Conservation (phyloP, 805 yeast genomes). For the Teunomyces atbi region DNA sequence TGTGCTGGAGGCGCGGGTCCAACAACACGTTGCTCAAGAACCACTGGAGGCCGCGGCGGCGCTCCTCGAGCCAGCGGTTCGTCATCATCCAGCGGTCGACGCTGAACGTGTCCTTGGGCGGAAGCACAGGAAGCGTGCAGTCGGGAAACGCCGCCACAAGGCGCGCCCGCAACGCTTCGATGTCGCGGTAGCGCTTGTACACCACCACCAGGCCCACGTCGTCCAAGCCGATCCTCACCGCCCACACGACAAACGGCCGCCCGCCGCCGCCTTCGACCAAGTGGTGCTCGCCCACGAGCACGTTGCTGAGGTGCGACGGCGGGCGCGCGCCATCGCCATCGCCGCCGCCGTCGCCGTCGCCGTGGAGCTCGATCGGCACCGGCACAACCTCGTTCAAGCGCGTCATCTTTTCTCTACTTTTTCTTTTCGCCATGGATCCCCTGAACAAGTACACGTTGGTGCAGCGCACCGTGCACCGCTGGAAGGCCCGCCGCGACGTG, state of each 20-base stretch:
- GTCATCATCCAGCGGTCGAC: constrained; percentile 37
- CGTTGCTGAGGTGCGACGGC: constrained; percentile 8
- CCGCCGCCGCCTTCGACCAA: constrained; percentile 38
- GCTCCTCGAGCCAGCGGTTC: constrained; percentile 47
- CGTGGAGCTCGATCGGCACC: constrained; percentile 28
- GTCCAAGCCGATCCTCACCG: constrained; percentile 34
- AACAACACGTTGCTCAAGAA: constrained; percentile 54
- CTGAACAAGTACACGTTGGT: constrained; percentile 49
- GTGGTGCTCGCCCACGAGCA: constrained; percentile 40
- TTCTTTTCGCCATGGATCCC: constrained; percentile 44
- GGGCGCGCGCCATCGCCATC: neutral
- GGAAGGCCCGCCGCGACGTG: constrained; percentile 58
- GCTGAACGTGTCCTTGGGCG: constrained; percentile 49
- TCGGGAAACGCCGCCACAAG: constrained; percentile 39
- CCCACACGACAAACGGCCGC: constrained; percentile 38
- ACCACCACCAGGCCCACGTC: constrained; percentile 42
- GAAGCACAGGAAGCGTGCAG: constrained; percentile 47
- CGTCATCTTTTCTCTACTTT: constrained; percentile 6
- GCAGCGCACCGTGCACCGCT: constrained; percentile 51
- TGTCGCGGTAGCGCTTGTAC: constrained; percentile 65
- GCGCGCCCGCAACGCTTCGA: constrained; percentile 45
- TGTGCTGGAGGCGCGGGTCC: constrained; percentile 45
- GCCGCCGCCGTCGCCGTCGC: neutral
- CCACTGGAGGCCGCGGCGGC: constrained; percentile 59
- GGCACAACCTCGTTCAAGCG: constrained; percentile 34